phyloP scores from a whole-genome alignment of 805 yeast species.

The Ogataea angusta region DNA sequence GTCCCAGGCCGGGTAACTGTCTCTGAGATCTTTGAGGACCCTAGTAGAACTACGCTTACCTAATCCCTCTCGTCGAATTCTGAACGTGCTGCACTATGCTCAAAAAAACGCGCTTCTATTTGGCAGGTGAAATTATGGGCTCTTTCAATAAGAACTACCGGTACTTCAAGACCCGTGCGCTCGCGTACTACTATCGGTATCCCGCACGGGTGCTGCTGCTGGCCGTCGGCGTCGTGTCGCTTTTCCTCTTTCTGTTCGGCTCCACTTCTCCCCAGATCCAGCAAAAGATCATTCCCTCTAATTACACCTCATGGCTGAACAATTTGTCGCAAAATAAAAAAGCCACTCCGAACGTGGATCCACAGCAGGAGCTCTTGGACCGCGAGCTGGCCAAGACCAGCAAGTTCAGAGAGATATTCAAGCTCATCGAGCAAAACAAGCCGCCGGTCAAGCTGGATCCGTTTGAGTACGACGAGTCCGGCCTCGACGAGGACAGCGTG shows the following conservation, averaged over 20 bases:
- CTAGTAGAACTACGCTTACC: too few species aligned
- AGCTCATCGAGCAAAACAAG: conserved; percentile 19
- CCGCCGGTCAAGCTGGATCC: conserved; percentile 20
- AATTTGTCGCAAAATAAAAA: conserved; percentile 4
- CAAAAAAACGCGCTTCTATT: not conserved
- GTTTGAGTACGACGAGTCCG: conserved; percentile 15
- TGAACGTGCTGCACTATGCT: not conserved
- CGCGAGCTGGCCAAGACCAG: conserved; percentile 17
- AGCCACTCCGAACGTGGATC: conserved; percentile 2
- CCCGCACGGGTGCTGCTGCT: conserved; percentile 11
- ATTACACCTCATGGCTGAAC: conserved; percentile 25
- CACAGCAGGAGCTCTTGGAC: conserved; percentile 11
- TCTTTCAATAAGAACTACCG: conserved; percentile 16
- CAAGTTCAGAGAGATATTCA: conserved; percentile 21
- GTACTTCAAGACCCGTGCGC: conserved; percentile 18
- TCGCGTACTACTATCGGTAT: conserved; percentile 13
- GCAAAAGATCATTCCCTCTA: conserved; percentile 21
- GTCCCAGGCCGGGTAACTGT: too few species aligned
- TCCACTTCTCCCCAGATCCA: conserved; percentile 16
- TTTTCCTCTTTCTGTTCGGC: conserved; percentile 10
- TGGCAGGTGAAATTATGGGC: conserved; percentile 12
- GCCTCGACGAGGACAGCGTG: conserved; percentile 3
- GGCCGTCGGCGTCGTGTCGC: conserved; percentile 4
- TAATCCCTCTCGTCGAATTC: not conserved
- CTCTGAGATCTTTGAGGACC: not conserved